Percentiles rank a stretch among this genome's conserved stretches.
Conservation (phyloP, 768 basidiomycete species). For the Naematelia aurantialba region DNA sequence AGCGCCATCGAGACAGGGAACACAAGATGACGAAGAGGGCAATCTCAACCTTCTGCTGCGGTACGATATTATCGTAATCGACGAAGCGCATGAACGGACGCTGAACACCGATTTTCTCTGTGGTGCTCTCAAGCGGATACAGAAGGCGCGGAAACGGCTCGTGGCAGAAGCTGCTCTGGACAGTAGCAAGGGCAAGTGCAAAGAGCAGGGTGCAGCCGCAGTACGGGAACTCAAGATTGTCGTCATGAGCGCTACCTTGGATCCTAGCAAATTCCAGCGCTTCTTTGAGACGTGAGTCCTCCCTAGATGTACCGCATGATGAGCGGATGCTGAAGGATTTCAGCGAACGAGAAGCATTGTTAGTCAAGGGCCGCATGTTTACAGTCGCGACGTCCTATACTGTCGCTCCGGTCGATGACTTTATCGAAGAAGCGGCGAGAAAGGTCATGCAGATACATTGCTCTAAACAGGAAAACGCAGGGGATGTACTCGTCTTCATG, state of each 20-base stretch:
- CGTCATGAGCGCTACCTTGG: constrained; percentile 96
- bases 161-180: constrained; percentile 21
- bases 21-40: constrained; percentile 3
- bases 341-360: constrained; percentile 58
- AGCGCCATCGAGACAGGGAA: neutral
- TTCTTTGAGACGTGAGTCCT: constrained; percentile 74
- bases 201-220: constrained; percentile 22
- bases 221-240: constrained; percentile 78
- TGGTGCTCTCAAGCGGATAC: constrained; percentile 80
- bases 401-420: constrained; percentile 67
- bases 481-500: constrained; percentile 90
- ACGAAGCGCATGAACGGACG: constrained; percentile 96
- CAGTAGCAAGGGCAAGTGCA: constrained; percentile 55
- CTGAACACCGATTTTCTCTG: constrained; percentile 91
- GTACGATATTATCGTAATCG: constrained; percentile 86
- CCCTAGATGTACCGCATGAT: neutral
- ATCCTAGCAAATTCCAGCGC: constrained; percentile 86
- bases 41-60: constrained; percentile 58
- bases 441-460: constrained; percentile 90
- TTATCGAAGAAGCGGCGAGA: constrained; percentile 78
- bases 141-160: constrained; percentile 60
- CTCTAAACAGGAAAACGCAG: constrained; percentile 60
- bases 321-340: constrained; percentile 3
- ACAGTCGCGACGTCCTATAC: constrained; percentile 80
- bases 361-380: constrained; percentile 89